These are phyloP conservation scores for Seminavis robusta DNA, from an alignment of 108 stramenopile species.

Conservation along the genomic window DNA sequence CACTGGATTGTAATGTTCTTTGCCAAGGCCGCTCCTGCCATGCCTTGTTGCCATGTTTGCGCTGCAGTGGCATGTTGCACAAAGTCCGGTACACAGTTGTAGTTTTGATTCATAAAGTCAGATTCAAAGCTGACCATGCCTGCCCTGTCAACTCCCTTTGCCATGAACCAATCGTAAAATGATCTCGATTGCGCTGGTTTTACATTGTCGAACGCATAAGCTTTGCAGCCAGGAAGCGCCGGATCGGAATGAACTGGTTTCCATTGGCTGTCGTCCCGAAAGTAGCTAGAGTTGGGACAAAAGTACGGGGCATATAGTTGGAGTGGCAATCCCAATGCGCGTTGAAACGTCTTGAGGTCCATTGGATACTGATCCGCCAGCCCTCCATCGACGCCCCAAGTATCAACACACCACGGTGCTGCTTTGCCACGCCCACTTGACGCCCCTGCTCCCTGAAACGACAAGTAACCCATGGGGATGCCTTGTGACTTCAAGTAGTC, in stretches of 20 bases:
- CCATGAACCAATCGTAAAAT: slow-evolving; percentile 30
- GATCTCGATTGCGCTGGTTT: slow-evolving; percentile 12
- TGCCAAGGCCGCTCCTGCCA: slow-evolving; percentile 31
- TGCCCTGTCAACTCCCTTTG: slow-evolving; percentile 18
- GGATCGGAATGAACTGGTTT: slow-evolving; percentile 16
- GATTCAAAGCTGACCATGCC: slow-evolving; percentile 38
- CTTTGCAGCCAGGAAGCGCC: slow-evolving; percentile 16
- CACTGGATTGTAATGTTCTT: slow-evolving; percentile 25
- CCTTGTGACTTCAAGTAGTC: slow-evolving; percentile 11
- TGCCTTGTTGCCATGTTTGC: slow-evolving; percentile 24
- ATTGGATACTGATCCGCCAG: slow-evolving; percentile 24
- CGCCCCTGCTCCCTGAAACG: slow-evolving; percentile 40
- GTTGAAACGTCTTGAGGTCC: slow-evolving; percentile 9
- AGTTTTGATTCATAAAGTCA: slow-evolving; percentile 46
- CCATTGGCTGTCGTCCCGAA: slow-evolving; percentile 16
- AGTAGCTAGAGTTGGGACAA: slow-evolving; percentile 27
- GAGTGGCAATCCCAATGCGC: slow-evolving; percentile 19
- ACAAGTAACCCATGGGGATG: slow-evolving; percentile 36
- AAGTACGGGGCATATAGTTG: slow-evolving; percentile 45
- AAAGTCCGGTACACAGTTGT: slow-evolving; percentile 34
- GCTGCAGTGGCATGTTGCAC: neutral
- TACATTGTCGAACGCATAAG: slow-evolving; percentile 25
- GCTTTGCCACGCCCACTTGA: slow-evolving; percentile 26
- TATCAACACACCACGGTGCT: slow-evolving; percentile 39
- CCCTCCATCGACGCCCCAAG: slow-evolving; percentile 36